Evolutionary conservation across 1,139 yeast genomes (phyloP), one percentile per base, ranked within the genome.

Genomic region (Scheffersomyces illinoinensis): DNA sequence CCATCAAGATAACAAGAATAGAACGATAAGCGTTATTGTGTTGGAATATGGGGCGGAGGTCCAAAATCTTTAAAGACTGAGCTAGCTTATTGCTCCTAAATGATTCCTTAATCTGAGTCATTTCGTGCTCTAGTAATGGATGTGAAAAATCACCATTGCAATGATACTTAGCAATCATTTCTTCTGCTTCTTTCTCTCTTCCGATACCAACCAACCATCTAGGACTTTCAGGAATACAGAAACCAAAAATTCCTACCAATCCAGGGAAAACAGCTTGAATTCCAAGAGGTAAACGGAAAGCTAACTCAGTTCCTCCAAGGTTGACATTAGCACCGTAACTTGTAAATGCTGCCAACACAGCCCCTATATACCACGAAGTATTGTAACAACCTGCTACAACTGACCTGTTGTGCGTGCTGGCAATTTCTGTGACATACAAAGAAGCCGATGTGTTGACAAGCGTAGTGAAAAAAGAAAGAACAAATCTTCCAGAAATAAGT

Each of bases 161-260:
- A 57, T 71, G 73, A 54, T 64, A 64, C 39, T 69, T 65, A 18
- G 68, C 71, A 33, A 72, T 63, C 5, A 73, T 66, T 4, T 50
- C 54, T 47, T 66, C 62, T 3, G 89, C 88, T 23, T 73, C 71
- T 5, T 73, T 74, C 17, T 71, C 62, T 50, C 76, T 68, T 5
- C 78, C 79, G 39, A 72, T 72, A 19, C 78, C 70, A 8, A 84
- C 74, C 43, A 84, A 71, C 77, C 78, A 85, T 58, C 90, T 73
- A 2, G 90, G 90, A 4, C 87, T 81, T 65, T 86, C 90, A 1
- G 90, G 89, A 23, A 85, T 75, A 59, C 81, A 75, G 53, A 73
- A 76, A 59, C 61, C 58, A 67, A 55, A 54, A 64, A 58, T 55
- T 20, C 51, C 51, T 6, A 68, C 64, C 8, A 68, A 24, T 2